Evolutionary conservation across 1,139 yeast species (phyloP), one percentile per base, ranked within the genome.

Genomic region (Kluyveromyces sp.): DNA sequence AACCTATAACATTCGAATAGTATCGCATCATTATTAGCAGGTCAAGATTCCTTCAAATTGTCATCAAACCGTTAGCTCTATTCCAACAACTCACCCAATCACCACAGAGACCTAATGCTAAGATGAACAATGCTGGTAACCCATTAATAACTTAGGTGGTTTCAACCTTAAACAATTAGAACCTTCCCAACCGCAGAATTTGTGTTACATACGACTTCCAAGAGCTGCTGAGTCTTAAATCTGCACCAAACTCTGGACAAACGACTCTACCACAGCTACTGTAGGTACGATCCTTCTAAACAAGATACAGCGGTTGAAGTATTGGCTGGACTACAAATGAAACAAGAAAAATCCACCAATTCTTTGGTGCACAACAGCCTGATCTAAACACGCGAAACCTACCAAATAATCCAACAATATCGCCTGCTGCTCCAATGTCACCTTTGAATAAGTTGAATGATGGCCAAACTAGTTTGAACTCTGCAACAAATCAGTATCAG

Each of bases 121-220:
- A 37, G 56, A 56, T 30, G 31, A 7, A 8, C 31, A 61, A 58
- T 33, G 51, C 57, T 6, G 40, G 54, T 5, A 52, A 55, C 3
- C 57, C 59, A 15, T 15, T 43, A 49, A 57, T 29, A 53, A 51
- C 35, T 54, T 52, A 41, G 56, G 55, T 36, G 56, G 59, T 30
- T 42, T 57, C 25, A 56, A 55, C 37, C 41, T 59, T 10, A 60
- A 51, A 35, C 53, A 57, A 29, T 48, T 54, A 55, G 60, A 26
- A 55, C 52, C 43, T 56, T 59, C 39, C 65, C 65, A 26, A 60
- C 66, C 3, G 66, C 66, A 6, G 66, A 66, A 30, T 61, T 63
- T 35, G 67, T 48, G 60, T 63, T 7, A 59, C 63, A 3, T 61
- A 63, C 46, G 67, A 64, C 47, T 57, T 62, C 39, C 66, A 63